Percentiles rank a stretch among this genome's conserved stretches.
These are phyloP conservation scores for Rosa hybrid DNA, from an alignment of 331 rosid species.

Conservation along the genomic window DNA sequence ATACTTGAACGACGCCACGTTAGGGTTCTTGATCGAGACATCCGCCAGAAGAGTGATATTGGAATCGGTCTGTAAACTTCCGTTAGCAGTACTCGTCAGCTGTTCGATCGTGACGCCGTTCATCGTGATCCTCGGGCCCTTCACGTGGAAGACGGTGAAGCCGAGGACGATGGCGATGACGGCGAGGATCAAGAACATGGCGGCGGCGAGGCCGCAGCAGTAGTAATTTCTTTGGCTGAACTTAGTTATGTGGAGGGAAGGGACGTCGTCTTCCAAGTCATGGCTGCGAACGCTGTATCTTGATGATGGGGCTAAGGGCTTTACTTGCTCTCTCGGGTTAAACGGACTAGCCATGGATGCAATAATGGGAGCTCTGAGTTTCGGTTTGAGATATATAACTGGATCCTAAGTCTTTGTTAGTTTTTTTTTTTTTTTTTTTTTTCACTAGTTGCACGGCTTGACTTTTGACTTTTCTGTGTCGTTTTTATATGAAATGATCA, in stretches of 20 bases:
- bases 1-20: conserved; percentile 41
- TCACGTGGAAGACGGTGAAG: conserved; percentile 48
- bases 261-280: conserved; percentile 1
- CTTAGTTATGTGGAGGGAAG: background rate
- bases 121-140: conserved; percentile 31
- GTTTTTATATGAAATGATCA: background rate
- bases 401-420: background rate
- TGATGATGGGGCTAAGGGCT: conserved; percentile 36
- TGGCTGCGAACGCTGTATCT: conserved; percentile 17
- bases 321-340: conserved; percentile 26
- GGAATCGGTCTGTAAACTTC: background rate
- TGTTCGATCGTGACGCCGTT: conserved; percentile 11
- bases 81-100: background rate
- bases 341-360: conserved; percentile 24
- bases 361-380: background rate
- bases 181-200: conserved; percentile 38
- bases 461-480: background rate
- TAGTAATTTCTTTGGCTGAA: conserved; percentile 17
- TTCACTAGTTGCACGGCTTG: conserved; percentile 8
- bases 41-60: conserved; percentile 28
- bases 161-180: conserved; percentile 39
- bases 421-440: background rate
- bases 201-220: conserved; percentile 44
- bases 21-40: conserved; percentile 45
- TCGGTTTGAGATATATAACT: background rate